Conservation (phyloP, 805 yeast genomes). For the Geotrichum ghanense region DNA sequence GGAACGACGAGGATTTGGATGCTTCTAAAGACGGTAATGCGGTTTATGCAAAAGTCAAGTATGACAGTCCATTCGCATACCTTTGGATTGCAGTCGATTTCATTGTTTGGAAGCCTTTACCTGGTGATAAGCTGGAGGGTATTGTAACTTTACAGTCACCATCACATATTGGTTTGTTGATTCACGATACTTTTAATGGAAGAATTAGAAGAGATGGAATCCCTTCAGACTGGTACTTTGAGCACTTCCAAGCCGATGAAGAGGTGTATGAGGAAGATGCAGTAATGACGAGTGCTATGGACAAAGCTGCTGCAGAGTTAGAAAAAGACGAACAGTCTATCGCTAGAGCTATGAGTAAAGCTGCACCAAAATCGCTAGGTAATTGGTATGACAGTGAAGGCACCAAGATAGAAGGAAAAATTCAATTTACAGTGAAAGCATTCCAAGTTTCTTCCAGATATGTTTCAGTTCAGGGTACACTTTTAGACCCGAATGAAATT, state of each 20-base stretch:
- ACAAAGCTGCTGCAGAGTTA: constrained; percentile 8
- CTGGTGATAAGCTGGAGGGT: constrained; percentile 84
- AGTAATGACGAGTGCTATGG: constrained; percentile 9
- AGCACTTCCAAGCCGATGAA: constrained; percentile 65
- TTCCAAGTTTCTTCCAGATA: constrained; percentile 63
- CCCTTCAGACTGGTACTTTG: constrained; percentile 78
- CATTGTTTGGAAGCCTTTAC: constrained; percentile 78
- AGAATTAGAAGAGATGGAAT: constrained; percentile 75
- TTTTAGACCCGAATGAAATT: constrained; percentile 35
- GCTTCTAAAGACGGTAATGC: constrained; percentile 31
- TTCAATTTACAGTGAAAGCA: constrained; percentile 61
- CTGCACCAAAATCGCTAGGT: constrained; percentile 50
- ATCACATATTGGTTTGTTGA: constrained; percentile 81
- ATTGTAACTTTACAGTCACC: constrained; percentile 86
- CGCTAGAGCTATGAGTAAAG: constrained; percentile 14
- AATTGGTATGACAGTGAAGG: constrained; percentile 78
- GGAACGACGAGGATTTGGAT: constrained; percentile 28
- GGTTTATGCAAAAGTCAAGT: constrained; percentile 53
- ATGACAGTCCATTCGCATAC: constrained; percentile 79
- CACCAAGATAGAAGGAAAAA: constrained; percentile 67
- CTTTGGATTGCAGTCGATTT: constrained; percentile 78
- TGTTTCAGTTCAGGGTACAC: constrained; percentile 81
- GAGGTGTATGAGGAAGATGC: constrained; percentile 18
- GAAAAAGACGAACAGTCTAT: constrained; percentile 14
- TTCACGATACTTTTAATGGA: constrained; percentile 93